Evolutionary conservation across 352 stramenopile species (phyloP).

Genomic region (Pelagophyceae sp.): DNA sequence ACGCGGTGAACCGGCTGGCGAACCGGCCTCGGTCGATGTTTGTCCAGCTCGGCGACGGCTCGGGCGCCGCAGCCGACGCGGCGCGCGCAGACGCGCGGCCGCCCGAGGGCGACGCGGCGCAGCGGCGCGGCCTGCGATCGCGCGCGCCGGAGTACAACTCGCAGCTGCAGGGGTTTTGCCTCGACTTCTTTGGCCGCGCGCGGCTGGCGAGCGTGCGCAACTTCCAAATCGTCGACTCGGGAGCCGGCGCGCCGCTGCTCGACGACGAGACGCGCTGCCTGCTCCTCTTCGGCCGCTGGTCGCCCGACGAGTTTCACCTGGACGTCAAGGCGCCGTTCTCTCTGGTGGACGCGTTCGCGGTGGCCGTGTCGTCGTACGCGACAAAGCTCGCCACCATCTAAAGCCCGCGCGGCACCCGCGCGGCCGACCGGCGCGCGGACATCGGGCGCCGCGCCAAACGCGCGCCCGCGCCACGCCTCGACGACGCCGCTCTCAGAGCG

Average conservation of each 20-base stretch:
- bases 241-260: neutral
- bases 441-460: no score
- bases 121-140: neutral
- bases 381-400: constrained; percentile 15
- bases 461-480: no score
- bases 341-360: neutral
- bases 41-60: neutral
- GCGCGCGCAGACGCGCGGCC: no score
- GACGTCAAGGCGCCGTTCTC: constrained; percentile 14
- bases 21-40: constrained; percentile 9
- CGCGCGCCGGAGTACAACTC: constrained; percentile 13
- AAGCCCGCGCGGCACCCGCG: no score
- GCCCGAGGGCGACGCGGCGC: no score
- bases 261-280: neutral
- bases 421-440: no score
- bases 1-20: constrained; percentile 7
- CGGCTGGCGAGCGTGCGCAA: constrained; percentile 9
- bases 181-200: constrained; percentile 18
- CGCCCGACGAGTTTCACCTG: constrained; percentile 1
- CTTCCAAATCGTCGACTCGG: constrained; percentile 15
- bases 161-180: constrained; percentile 17
- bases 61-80: no score
- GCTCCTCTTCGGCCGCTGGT: constrained; percentile 20
- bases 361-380: constrained; percentile 10
- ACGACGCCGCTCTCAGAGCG: no score